phyloP scores from a whole-genome alignment of 2,329 filamentous ascomycete species.

The Apiospora marii region DNA sequence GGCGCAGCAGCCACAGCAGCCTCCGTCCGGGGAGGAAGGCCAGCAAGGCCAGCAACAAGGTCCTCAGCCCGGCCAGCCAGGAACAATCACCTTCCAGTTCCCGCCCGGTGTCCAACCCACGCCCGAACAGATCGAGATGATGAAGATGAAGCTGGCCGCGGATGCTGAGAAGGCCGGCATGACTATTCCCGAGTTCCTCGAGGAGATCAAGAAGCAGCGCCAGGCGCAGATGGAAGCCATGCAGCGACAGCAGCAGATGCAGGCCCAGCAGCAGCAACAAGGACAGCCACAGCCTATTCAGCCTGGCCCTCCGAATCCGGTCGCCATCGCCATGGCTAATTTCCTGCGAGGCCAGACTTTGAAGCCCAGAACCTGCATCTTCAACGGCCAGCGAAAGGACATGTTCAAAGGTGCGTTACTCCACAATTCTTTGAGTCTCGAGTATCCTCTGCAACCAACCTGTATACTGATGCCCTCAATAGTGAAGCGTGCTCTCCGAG shows the following conservation, averaged over 20 bases:
- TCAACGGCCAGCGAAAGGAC: constrained; percentile 96
- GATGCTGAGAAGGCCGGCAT: constrained; percentile 88
- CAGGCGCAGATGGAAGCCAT: constrained; percentile 55
- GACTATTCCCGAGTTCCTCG: constrained; percentile 84
- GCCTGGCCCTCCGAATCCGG: constrained; percentile 85
- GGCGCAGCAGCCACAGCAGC: constrained; percentile 8
- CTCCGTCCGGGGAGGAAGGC: constrained; percentile 10
- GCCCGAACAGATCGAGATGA: constrained; percentile 84
- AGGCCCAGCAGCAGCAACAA: constrained; percentile 47
- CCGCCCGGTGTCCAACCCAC: constrained; percentile 61
- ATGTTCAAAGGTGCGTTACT: constrained; percentile 83
- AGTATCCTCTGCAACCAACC: neutral
- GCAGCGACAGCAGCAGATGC: constrained; percentile 47
- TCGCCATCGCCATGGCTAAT: constrained; percentile 86
- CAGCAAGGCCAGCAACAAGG: constrained; percentile 22
- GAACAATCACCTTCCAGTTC: constrained; percentile 42
- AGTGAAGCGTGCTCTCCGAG: constrained; percentile 97
- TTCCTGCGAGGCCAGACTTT: constrained; percentile 86
- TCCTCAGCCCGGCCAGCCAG: constrained; percentile 18
- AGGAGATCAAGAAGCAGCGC: constrained; percentile 68
- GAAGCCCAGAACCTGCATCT: constrained; percentile 88
- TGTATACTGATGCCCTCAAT: constrained; percentile 30
- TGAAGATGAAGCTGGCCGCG: constrained; percentile 82
- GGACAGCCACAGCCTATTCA: constrained; percentile 72
- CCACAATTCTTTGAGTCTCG: neutral